Conservation (phyloP, 805 yeast genomes). For the Candida peoriensis region DNA sequence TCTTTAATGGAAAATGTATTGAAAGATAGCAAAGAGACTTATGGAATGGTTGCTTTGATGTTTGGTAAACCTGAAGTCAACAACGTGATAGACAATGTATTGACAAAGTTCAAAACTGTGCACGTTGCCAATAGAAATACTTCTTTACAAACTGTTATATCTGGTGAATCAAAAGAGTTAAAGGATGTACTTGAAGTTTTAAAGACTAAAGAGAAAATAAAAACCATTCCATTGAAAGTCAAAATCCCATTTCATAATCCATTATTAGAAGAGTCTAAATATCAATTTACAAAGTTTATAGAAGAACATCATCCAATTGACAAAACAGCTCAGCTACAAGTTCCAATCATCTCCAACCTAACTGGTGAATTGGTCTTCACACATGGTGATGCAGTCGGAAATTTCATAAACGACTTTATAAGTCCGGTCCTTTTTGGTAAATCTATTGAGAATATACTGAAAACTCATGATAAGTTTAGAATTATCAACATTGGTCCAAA, state of each 20-base stretch:
- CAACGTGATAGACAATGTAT: slow-evolving; percentile 2
- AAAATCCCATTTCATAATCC: slow-evolving; percentile 41
- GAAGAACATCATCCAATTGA: slow-evolving; percentile 7
- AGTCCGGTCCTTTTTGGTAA: slow-evolving; percentile 40
- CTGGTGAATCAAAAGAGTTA: slow-evolving; percentile 29
- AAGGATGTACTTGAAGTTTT: slow-evolving; percentile 8
- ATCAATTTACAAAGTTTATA: slow-evolving; percentile 17
- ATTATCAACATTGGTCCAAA: slow-evolving; percentile 24
- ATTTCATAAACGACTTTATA: slow-evolving; percentile 35
- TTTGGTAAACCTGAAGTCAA: slow-evolving; percentile 24
- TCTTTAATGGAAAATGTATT: slow-evolving; percentile 32
- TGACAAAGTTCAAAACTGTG: slow-evolving; percentile 10
- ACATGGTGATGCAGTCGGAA: slow-evolving; percentile 24
- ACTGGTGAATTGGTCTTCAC: slow-evolving; percentile 25
- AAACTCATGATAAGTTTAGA: slow-evolving; percentile 1
- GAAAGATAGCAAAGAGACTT: slow-evolving; percentile 16
- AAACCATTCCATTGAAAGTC: slow-evolving; percentile 31
- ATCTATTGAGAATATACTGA: slow-evolving; percentile 25
- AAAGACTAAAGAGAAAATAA: slow-evolving; percentile 21
- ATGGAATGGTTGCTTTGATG: slow-evolving; percentile 34
- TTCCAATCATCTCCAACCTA: slow-evolving; percentile 36
- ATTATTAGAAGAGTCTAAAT: slow-evolving; percentile 29
- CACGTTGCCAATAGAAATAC: slow-evolving; percentile 40
- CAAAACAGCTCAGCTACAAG: slow-evolving; percentile 12
- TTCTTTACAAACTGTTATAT: slow-evolving; percentile 33